Conservation (phyloP, 164 flowering plant species). For the Warburgia ugandensis region DNA sequence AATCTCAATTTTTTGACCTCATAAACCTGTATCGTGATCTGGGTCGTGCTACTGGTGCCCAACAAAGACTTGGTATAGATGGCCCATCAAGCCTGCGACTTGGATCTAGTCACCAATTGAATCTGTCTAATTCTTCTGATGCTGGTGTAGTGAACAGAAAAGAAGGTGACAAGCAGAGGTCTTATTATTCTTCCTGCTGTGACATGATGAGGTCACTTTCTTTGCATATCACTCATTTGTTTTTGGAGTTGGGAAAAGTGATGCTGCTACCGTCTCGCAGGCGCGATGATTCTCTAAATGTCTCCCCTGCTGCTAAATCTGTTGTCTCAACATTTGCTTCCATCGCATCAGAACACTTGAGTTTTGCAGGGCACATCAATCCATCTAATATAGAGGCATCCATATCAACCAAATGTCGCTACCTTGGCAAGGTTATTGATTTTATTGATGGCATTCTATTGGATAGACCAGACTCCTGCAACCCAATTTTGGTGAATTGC, state of each 20-base stretch:
- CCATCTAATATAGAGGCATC: constrained; percentile 54
- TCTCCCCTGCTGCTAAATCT: constrained; percentile 68
- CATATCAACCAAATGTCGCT: constrained; percentile 84
- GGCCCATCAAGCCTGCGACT: constrained; percentile 35
- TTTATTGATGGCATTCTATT: constrained; percentile 68
- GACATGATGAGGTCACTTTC: constrained; percentile 87
- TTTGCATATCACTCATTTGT: constrained; percentile 77
- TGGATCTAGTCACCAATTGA: constrained; percentile 39
- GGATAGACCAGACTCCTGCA: constrained; percentile 85
- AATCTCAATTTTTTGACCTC: constrained; percentile 90
- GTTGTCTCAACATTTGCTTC: constrained; percentile 71
- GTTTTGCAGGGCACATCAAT: constrained; percentile 56
- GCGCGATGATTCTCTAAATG: constrained; percentile 66
- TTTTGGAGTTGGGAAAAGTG: constrained; percentile 88
- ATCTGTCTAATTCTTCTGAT: constrained; percentile 36
- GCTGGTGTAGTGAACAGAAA: constrained; percentile 25
- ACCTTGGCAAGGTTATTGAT: constrained; percentile 86
- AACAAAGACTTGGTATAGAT: constrained; percentile 43
- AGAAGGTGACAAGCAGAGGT: constrained; percentile 60
- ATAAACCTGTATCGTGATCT: constrained; percentile 77
- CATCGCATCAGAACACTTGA: constrained; percentile 60
- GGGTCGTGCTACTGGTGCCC: constrained; percentile 69
- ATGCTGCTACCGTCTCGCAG: constrained; percentile 89
- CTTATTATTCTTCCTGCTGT: constrained; percentile 74
- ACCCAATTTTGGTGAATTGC: constrained; percentile 74